A percentile compares a stretch with the other conserved stretches of the same genome.
These are phyloP conservation scores for Xylariales sp. DNA, from an alignment of 2,329 filamentous ascomycete genomes.

Conservation along the genomic window DNA sequence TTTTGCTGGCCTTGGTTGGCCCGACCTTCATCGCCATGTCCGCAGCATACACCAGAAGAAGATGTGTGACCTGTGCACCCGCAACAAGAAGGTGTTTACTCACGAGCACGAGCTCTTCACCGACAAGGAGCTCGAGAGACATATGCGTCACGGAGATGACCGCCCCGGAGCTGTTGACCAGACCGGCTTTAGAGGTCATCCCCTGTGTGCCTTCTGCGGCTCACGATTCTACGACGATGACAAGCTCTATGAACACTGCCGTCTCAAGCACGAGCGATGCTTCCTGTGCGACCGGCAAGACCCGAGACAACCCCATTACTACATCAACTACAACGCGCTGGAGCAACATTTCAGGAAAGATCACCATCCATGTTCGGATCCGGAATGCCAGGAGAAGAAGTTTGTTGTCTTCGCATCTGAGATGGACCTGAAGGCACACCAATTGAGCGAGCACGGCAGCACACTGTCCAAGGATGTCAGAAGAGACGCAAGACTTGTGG, in stretches of 20 bases:
- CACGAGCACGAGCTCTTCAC: conserved; percentile 95
- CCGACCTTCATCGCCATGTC: conserved; percentile 76
- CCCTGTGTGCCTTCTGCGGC: conserved; percentile 87
- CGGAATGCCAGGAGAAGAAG: conserved; percentile 91
- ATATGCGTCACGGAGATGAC: conserved; percentile 89
- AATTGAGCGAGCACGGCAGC: conserved; percentile 76
- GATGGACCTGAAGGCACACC: conserved; percentile 91
- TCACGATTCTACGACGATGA: conserved; percentile 94
- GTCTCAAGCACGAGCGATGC: conserved; percentile 90
- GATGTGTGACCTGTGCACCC: conserved; percentile 45
- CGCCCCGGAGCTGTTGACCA: conserved; percentile 85
- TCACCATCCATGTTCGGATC: conserved; percentile 79
- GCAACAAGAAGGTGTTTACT: conserved; percentile 97
- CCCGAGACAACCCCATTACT: conserved; percentile 79
- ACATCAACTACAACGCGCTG: conserved; percentile 78
- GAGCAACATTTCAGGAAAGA: conserved; percentile 84
- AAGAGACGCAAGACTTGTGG: conserved; percentile 77
- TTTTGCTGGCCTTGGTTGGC: conserved; percentile 69
- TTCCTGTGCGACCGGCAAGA: conserved; percentile 81
- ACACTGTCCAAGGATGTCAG: conserved; percentile 77
- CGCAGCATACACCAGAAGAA: conserved; percentile 76
- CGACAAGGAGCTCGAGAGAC: conserved; percentile 71
- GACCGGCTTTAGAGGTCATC: conserved; percentile 94
- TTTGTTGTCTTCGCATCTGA: conserved; percentile 95
- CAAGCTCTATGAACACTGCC: conserved; percentile 88